phyloP scores from a whole-genome alignment of 2,329 filamentous ascomycete species.

The Microsporum audouinii region DNA sequence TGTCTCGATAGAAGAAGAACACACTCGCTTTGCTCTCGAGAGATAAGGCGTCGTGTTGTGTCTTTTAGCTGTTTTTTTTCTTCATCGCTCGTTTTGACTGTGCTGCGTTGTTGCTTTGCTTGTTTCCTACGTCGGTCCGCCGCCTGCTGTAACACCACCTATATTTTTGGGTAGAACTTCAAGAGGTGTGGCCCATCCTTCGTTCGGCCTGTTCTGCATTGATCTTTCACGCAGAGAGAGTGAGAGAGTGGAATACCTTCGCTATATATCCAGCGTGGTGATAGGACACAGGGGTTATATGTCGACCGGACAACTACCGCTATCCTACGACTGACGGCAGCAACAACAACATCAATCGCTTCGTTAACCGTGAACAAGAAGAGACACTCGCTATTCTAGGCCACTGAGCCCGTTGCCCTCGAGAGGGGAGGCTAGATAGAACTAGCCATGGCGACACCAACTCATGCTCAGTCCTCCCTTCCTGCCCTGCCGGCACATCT shows the following conservation, averaged over 20 bases:
- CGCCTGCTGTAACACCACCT: background rate
- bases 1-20: background rate
- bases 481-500: conserved; percentile 69
- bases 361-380: too few relatives aligned
- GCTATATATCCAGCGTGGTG: background rate
- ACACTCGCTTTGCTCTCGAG: background rate
- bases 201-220: background rate
- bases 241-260: background rate
- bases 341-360: background rate
- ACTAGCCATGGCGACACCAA: conserved; percentile 36
- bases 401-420: background rate
- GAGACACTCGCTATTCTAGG: background rate
- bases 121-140: background rate
- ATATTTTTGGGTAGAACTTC: background rate
- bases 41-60: too few relatives aligned
- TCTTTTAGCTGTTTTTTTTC: background rate
- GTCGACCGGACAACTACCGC: background rate
- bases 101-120: background rate
- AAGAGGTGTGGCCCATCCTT: background rate
- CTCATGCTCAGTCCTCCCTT: conserved; percentile 71
- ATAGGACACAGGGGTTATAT: background rate
- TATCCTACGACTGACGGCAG: background rate
- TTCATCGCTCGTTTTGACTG: background rate
- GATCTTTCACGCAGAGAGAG: too few relatives aligned
- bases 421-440: background rate